Conservation (phyloP, 1,284 basidiomycete genomes). For the Clitocybe nebularis region DNA sequence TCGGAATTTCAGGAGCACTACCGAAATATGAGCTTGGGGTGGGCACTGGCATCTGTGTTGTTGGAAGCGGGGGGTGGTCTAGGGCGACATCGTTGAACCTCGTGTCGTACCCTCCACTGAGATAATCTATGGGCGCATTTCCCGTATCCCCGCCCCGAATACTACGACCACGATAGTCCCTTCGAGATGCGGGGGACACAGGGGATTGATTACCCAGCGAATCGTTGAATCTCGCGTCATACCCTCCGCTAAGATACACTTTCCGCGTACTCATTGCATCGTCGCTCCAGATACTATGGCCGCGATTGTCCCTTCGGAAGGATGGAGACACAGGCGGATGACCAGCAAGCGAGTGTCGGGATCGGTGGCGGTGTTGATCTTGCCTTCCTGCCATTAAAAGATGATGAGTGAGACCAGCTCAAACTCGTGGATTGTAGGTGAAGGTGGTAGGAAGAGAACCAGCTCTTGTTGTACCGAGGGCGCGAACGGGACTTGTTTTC, state of each 20-base stretch:
- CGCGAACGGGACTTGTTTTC: too few species aligned
- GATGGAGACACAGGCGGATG: constrained; percentile 5
- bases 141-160: too few species aligned
- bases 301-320: neutral
- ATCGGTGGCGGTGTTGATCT: constrained; percentile 13
- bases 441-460: constrained; percentile 14
- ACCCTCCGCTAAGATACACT: constrained; percentile 9
- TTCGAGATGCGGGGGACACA: too few species aligned
- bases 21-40: neutral
- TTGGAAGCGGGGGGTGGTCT: neutral
- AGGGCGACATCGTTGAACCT: neutral
- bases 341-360: constrained; percentile 14
- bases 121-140: too few species aligned
- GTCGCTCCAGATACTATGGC: constrained; percentile 18
- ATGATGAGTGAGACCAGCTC: constrained; percentile 18
- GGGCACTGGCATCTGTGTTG: constrained; percentile 1
- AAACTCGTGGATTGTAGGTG: constrained; percentile 5
- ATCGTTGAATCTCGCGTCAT: constrained; percentile 15
- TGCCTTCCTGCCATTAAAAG: constrained; percentile 11
- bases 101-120: constrained; percentile 6
- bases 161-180: too few species aligned
- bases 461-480: constrained; percentile 8
- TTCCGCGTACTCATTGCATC: constrained; percentile 14
- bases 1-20: constrained; percentile 9
- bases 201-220: too few species aligned